These are phyloP conservation scores for Calophaca sinica DNA, from an alignment of 306 rosid genomes.

Conservation along the genomic window DNA sequence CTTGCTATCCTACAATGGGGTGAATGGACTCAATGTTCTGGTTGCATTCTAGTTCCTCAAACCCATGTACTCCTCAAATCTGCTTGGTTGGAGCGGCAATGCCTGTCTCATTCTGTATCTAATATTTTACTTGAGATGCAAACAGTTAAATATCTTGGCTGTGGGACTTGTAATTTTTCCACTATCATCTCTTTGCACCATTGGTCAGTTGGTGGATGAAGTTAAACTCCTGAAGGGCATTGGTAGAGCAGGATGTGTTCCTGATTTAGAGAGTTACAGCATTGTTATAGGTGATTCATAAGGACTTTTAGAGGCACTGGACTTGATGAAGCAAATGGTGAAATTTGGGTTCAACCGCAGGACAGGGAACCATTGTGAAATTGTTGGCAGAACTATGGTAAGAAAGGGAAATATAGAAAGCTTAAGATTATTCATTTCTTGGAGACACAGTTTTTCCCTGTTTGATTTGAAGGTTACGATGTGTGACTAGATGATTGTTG, in stretches of 20 bases:
- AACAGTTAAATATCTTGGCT: conserved; percentile 41
- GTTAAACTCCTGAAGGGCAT: conserved; percentile 60
- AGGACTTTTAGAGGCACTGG: conserved; percentile 53
- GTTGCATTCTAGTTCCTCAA: conserved; percentile 63
- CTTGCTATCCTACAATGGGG: conserved; percentile 54
- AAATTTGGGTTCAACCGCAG: conserved; percentile 16
- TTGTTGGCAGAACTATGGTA: conserved; percentile 53
- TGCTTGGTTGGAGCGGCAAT: conserved; percentile 57
- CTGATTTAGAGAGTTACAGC: conserved; percentile 57
- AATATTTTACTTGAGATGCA: too few species aligned
- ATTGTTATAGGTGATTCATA: conserved; percentile 47
- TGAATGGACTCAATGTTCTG: conserved; percentile 53
- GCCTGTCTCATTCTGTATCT: background rate
- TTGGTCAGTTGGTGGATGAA: conserved; percentile 60
- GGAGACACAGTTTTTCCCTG: conserved; percentile 44
- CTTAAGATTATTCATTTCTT: conserved; percentile 59
- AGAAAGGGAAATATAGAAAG: conserved; percentile 70
- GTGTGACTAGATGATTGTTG: conserved; percentile 48
- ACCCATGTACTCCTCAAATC: conserved; percentile 67
- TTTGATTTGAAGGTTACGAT: conserved; percentile 67
- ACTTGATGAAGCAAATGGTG: conserved; percentile 61
- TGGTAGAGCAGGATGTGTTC: conserved; percentile 56
- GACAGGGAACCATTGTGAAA: conserved; percentile 31
- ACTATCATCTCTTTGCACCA: conserved; percentile 58
- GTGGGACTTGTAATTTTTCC: conserved; percentile 58